Conservation (phyloP, 768 basidiomycete genomes). For the Leucogyrophana mollusca region DNA sequence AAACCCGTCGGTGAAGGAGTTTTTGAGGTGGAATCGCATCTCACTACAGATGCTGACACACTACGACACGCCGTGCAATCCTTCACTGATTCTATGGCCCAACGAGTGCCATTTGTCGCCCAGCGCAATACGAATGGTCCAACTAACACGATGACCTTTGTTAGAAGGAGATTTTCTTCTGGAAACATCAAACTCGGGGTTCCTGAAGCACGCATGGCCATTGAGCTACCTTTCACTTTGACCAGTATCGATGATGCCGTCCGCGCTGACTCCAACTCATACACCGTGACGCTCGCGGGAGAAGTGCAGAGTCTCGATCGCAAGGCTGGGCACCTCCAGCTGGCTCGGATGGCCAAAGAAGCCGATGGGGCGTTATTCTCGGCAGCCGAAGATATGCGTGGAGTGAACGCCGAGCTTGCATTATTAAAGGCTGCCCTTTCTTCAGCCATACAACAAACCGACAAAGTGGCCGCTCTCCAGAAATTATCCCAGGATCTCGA, state of each 20-base stretch:
- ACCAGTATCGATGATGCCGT: constrained; percentile 61
- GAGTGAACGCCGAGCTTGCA: constrained; percentile 38
- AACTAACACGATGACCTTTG: constrained; percentile 15
- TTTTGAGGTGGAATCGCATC: constrained; percentile 27
- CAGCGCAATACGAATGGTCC: constrained; percentile 21
- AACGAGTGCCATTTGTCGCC: constrained; percentile 59
- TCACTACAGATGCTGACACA: constrained; percentile 32
- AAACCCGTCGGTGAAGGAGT: constrained; percentile 28
- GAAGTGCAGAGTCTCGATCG: constrained; percentile 48
- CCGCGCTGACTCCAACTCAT: constrained; percentile 68
- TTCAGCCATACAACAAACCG: constrained; percentile 21
- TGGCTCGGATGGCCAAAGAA: constrained; percentile 54
- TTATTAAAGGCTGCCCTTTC: constrained; percentile 36
- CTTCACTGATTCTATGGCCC: constrained; percentile 49
- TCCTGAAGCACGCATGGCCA: constrained; percentile 27
- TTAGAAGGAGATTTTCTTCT: constrained; percentile 36
- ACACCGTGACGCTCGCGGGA: constrained; percentile 61
- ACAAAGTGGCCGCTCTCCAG: constrained; percentile 35
- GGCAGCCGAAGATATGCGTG: constrained; percentile 37
- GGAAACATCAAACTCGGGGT: constrained; percentile 35
- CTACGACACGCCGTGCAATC: constrained; percentile 43
- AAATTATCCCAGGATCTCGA: constrained; percentile 37
- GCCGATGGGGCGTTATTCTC: constrained; percentile 43
- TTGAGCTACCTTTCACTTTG: constrained; percentile 56
- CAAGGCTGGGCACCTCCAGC: constrained; percentile 45